phyloP scores from a whole-genome alignment of 78 protist species.

The Planoprotostelium fungivorum region DNA sequence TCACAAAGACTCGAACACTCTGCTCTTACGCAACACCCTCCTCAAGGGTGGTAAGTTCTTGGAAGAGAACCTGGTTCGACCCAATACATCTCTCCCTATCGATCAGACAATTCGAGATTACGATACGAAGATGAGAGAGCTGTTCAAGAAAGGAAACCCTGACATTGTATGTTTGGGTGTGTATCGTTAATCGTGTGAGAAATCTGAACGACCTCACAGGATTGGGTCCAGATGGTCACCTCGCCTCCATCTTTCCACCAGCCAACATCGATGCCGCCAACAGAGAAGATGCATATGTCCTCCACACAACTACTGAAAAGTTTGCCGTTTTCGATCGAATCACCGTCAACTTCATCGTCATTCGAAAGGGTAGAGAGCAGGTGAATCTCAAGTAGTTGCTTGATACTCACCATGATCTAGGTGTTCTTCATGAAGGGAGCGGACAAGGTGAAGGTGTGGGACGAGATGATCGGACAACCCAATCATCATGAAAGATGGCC shows the following conservation, averaged over 20 bases:
- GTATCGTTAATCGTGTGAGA: neutral
- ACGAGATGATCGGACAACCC: conserved; percentile 26
- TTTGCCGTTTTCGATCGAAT: conserved; percentile 46
- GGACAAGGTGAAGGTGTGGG: conserved; percentile 36
- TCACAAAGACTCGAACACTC: conserved; percentile 21
- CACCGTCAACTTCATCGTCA: conserved; percentile 21
- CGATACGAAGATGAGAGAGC: neutral
- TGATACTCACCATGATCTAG: too few relatives aligned
- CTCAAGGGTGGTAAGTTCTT: neutral
- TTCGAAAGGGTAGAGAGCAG: neutral
- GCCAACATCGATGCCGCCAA: neutral
- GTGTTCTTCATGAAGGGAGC: conserved; percentile 42
- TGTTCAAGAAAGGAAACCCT: neutral
- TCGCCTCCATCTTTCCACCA: conserved; percentile 46
- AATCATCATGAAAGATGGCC: conserved; percentile 41
- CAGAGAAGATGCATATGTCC: neutral
- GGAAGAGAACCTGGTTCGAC: conserved; percentile 6
- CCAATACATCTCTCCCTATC: conserved; percentile 35
- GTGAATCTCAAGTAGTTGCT: too few relatives aligned
- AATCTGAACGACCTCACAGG: neutral
- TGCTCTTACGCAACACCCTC: conserved; percentile 13
- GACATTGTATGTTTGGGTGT: neutral
- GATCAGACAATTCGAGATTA: conserved; percentile 22
- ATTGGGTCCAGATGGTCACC: conserved; percentile 57
- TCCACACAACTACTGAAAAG: conserved; percentile 44